These are phyloP conservation scores for Spiromastix sp. DNA, from an alignment of 2,329 filamentous ascomycete species.

Conservation along the genomic window DNA sequence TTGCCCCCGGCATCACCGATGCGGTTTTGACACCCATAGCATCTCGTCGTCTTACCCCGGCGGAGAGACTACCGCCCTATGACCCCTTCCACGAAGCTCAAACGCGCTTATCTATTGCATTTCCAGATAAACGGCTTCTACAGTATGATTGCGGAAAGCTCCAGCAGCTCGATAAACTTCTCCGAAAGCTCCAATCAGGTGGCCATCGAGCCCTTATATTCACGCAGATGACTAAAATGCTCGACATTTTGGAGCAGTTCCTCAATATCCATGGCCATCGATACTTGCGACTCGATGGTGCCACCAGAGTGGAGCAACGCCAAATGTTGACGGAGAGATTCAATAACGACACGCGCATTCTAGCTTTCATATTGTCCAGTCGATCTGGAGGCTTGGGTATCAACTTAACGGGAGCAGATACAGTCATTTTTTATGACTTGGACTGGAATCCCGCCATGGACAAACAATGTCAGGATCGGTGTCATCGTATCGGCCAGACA, in stretches of 20 bases:
- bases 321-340: conserved; percentile 94
- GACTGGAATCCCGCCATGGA: conserved; percentile 99
- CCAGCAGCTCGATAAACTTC: conserved; percentile 74
- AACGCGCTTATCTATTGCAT: conserved; percentile 87
- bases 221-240: conserved; percentile 97
- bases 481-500: conserved; percentile 94
- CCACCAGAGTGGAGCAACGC: conserved; percentile 89
- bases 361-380: conserved; percentile 91
- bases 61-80: conserved; percentile 43
- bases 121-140: conserved; percentile 89
- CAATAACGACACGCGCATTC: conserved; percentile 85
- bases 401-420: conserved; percentile 92
- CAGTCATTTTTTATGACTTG: conserved; percentile 96
- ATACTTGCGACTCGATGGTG: conserved; percentile 91
- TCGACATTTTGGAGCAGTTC: conserved; percentile 95
- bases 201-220: conserved; percentile 95
- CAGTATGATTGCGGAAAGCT: conserved; percentile 98
- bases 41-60: conserved; percentile 34
- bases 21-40: conserved; percentile 56
- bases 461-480: conserved; percentile 96
- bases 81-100: conserved; percentile 93
- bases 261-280: conserved; percentile 96
- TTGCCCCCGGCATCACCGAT: conserved; percentile 65
- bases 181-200: conserved; percentile 77
- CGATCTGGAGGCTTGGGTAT: conserved; percentile 90